Evolutionary conservation across 2,329 filamentous ascomycete genomes (phyloP), one percentile per base, ranked within the genome.

Genomic region (Colletotrichum zoysiae): DNA sequence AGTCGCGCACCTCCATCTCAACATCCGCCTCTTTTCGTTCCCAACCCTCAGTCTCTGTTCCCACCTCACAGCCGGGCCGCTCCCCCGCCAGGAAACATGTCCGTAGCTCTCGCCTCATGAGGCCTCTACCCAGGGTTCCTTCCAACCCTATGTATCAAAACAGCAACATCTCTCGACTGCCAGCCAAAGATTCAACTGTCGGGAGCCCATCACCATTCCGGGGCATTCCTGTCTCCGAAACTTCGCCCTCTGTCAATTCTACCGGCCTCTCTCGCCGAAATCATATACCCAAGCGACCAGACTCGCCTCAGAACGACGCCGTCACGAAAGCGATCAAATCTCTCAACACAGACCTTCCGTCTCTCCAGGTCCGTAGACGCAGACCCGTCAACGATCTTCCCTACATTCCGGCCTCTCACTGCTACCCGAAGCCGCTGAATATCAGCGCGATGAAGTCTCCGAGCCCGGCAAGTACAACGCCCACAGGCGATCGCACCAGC

Each of bases 401-500:
- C 30, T 60, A 55, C 3, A 56, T 72, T 12, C 66, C 65, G 14
- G 70, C n/a, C 16, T 42, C 70, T 18, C 53, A 72, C 6, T 60
- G 48, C 0, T 72, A 72, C 55, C 70, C 70, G 30, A 50, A 65
- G 20, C 70, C 70, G 8, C 70, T 72, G 7, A 60, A 48, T 16
- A 33, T 70, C 55, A 69, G 40, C 55, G n/a, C 59, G 38, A 59
- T 72, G 53, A 72, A 72, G 59, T 69, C 58, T 30, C 70, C 65
- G n/a, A 57, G 51, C 14, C 69, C 59, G 5, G 58, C 44, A 30
- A 42, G 51, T 4, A 46, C 51, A 8, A 20, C 40, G 12, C 8
- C 33, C 14, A 7, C 18, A 3, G 40, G 23, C 20, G 38, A 44
- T 42, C 50, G 26, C 26, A 18, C 18, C n/a, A 9, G 35, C 35